Evolutionary conservation across 1,284 basidiomycete genomes (phyloP).

Genomic region (Malassezia brasiliensis): DNA sequence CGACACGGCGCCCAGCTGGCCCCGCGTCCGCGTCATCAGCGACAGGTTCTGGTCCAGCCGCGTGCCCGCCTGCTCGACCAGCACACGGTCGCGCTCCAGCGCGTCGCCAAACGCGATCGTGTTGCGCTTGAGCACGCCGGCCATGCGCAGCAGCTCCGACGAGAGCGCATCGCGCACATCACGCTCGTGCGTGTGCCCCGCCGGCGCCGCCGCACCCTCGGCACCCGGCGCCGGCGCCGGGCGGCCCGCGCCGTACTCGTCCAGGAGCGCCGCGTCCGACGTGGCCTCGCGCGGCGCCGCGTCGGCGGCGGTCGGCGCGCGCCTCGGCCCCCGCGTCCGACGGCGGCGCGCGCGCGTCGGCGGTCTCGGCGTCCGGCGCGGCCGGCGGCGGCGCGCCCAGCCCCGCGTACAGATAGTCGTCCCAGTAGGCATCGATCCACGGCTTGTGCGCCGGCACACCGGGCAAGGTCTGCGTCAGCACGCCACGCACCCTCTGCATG

Average conservation of each 20-base stretch:
- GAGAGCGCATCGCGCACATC: slow-evolving; percentile 40
- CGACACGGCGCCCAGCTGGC: slow-evolving; percentile 37
- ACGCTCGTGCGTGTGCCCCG: slow-evolving; percentile 22
- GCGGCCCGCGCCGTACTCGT: background rate
- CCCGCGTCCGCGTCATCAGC: slow-evolving; percentile 45
- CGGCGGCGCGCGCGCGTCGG: background rate
- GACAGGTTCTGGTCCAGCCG: slow-evolving; percentile 34
- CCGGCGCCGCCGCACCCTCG: background rate
- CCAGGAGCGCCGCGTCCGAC: background rate
- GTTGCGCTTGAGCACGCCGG: slow-evolving; percentile 37
- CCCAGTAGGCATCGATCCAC: slow-evolving; percentile 7
- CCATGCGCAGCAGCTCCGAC: slow-evolving; percentile 44
- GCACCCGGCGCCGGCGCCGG: too few relatives aligned
- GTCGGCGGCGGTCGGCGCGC: too few relatives aligned
- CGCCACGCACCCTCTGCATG: background rate
- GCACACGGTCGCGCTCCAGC: slow-evolving; percentile 40
- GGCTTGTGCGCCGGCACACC: background rate
- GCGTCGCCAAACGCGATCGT: slow-evolving; percentile 38
- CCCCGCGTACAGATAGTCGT: slow-evolving; percentile 17
- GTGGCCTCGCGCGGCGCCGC: background rate
- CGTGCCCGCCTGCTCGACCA: slow-evolving; percentile 36
- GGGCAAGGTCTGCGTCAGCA: background rate
- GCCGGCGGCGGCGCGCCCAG: slow-evolving; percentile 1
- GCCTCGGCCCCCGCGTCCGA: too few relatives aligned
- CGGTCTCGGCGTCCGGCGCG: too few relatives aligned